These are phyloP conservation scores for Leptodermis oblonga DNA, from an alignment of 257 asterid species.

Conservation along the genomic window DNA sequence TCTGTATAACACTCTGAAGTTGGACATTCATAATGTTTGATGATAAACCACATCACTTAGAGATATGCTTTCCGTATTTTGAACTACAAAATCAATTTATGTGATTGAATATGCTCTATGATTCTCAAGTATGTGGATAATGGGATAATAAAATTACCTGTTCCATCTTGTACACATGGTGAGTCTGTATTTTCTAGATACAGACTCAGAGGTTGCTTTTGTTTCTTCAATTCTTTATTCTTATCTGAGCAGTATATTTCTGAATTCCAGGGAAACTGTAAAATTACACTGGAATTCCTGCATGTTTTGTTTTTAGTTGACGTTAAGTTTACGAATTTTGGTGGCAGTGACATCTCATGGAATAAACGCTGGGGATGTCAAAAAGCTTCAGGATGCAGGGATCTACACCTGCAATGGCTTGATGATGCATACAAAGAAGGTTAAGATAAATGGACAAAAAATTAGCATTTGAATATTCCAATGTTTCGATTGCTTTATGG, in stretches of 20 bases:
- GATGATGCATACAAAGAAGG: slow-evolving; percentile 99
- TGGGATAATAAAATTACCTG: neutral
- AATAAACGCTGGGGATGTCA: slow-evolving; percentile 97
- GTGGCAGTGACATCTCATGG: slow-evolving; percentile 87
- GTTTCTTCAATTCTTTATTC: neutral
- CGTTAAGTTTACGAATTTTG: neutral
- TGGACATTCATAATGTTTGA: neutral
- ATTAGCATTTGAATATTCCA: neutral
- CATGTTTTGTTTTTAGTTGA: neutral
- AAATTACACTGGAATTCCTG: neutral
- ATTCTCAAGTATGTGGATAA: neutral
- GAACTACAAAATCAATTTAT: neutral
- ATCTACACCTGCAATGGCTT: slow-evolving; percentile 91
- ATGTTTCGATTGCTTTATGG: neutral
- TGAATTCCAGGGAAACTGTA: neutral
- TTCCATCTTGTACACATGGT: neutral
- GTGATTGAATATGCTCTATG: neutral
- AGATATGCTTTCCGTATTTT: neutral
- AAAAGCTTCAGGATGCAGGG: slow-evolving; percentile 98
- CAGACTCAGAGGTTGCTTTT: neutral
- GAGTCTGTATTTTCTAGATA: neutral
- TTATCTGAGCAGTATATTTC: neutral
- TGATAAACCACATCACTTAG: neutral
- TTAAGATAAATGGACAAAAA: slow-evolving; percentile 9
- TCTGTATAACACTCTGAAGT: too few species aligned